Evolutionary conservation across 2,329 filamentous ascomycete species (phyloP).

Genomic region (Phaeoacremonium minimum): DNA sequence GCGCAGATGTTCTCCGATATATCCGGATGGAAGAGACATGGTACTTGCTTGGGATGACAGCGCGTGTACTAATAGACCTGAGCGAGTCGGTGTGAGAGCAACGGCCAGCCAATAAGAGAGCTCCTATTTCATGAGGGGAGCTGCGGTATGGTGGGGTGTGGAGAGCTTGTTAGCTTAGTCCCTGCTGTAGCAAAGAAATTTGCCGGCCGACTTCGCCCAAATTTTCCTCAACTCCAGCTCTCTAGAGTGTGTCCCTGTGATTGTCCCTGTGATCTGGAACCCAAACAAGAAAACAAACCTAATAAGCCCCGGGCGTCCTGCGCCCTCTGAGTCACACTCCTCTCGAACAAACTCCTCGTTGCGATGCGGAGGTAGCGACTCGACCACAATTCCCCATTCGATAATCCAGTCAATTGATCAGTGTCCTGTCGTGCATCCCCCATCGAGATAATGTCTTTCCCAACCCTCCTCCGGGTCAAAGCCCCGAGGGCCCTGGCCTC

Average conservation of each 20-base stretch:
- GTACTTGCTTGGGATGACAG: too few species aligned
- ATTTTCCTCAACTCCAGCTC: conserved; percentile 6
- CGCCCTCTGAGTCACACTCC: conserved; percentile 14
- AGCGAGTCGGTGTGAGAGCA: too few species aligned
- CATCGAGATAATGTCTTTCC: conserved; percentile 8
- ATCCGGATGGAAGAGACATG: too few species aligned
- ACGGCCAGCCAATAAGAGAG: too few species aligned
- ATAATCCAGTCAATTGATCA: background rate
- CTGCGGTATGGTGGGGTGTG: too few species aligned
- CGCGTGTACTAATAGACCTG: too few species aligned
- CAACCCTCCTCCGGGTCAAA: conserved; percentile 14
- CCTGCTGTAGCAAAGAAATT: too few species aligned
- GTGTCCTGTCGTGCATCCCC: background rate
- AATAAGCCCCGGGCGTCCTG: conserved; percentile 2
- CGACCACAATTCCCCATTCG: background rate
- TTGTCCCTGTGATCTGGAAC: conserved; percentile 21
- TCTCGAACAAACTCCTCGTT: conserved; percentile 2
- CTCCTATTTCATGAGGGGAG: too few species aligned
- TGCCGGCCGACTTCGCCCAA: conserved; percentile 25
- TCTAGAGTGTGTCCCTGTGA: conserved; percentile 18
- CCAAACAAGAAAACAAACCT: conserved; percentile 5
- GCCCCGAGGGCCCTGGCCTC: conserved; percentile 11
- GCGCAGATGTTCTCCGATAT: too few species aligned
- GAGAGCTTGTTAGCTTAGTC: too few species aligned
- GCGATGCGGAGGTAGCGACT: conserved; percentile 5